A percentile compares a stretch with the other conserved stretches of the same genome.
Conservation (phyloP, 257 asterid species). For the Sherardia arvensis region DNA sequence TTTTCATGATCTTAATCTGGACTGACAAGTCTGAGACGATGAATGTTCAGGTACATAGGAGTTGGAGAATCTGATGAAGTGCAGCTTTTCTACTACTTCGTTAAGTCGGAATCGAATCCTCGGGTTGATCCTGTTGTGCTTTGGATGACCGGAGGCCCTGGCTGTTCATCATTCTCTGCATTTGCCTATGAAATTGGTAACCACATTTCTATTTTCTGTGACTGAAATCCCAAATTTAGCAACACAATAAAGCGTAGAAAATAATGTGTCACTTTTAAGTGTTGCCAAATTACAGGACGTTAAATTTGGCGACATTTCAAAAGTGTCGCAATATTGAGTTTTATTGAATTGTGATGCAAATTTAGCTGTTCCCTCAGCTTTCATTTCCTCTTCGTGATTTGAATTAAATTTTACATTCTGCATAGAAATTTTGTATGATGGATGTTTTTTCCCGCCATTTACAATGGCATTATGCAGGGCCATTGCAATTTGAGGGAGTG, state of each 20-base stretch:
- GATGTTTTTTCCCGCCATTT: neutral
- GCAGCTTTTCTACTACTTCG: slow-evolving; percentile 31
- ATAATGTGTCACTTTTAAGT: neutral
- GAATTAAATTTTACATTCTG: no score
- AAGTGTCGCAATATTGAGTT: neutral
- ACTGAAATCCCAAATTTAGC: no score
- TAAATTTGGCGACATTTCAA: neutral
- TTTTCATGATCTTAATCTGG: neutral
- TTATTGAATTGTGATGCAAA: neutral
- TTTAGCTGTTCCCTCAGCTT: no score
- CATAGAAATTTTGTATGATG: no score
- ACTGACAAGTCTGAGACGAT: no score
- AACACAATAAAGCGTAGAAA: neutral
- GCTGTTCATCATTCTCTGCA: slow-evolving; percentile 26
- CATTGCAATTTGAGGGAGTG: slow-evolving; percentile 6
- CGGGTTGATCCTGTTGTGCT: slow-evolving; percentile 28
- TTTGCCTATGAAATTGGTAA: slow-evolving; percentile 34
- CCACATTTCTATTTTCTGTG: neutral
- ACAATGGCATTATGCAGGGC: slow-evolving; percentile 5
- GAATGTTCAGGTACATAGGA: slow-evolving; percentile 26
- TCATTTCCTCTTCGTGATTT: neutral
- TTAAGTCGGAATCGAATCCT: slow-evolving; percentile 21
- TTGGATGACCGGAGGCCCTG: slow-evolving; percentile 47
- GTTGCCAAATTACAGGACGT: no score
- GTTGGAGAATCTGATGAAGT: slow-evolving; percentile 23